Percentiles rank a stretch among this genome's conserved stretches.
Evolutionary conservation across 202 grass and related monocot genomes (phyloP).

Genomic region (Musa balbisiana): DNA sequence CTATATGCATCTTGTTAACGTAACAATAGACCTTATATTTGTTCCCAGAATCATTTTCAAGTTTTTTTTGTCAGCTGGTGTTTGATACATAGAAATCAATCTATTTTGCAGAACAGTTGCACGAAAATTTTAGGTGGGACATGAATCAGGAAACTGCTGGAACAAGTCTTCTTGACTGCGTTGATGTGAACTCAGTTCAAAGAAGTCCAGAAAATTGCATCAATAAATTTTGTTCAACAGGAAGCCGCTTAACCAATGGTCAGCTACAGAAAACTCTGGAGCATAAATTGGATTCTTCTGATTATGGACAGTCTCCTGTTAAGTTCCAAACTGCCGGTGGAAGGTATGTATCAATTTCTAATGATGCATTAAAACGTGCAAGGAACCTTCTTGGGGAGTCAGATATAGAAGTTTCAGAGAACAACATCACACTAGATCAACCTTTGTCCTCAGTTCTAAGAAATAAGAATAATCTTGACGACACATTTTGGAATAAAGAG

Average conservation of each 20-base stretch:
- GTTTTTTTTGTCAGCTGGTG: not conserved
- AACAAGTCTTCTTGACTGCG: not conserved
- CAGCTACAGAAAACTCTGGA: conserved; percentile 19
- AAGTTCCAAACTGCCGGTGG: conserved; percentile 61
- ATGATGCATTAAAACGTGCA: conserved; percentile 54
- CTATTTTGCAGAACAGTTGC: conserved; percentile 24
- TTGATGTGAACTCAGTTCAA: not conserved
- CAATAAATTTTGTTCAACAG: conserved; percentile 30
- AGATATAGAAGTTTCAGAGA: conserved; percentile 26
- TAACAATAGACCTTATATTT: not conserved
- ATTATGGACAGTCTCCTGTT: conserved; percentile 31
- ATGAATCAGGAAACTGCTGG: not conserved
- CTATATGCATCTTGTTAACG: too few species aligned
- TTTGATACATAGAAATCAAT: conserved; percentile 3
- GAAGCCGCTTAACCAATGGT: conserved; percentile 36
- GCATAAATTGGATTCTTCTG: conserved; percentile 23
- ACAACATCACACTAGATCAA: conserved; percentile 15
- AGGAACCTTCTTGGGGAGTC: conserved; percentile 63
- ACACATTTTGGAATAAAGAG: conserved; percentile 31
- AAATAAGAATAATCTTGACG: conserved; percentile 28
- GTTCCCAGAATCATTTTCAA: not conserved
- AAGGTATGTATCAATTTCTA: conserved; percentile 58
- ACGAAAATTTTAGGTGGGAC: conserved; percentile 13
- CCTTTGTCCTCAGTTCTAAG: conserved; percentile 23
- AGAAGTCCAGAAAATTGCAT: conserved; percentile 24